These are phyloP conservation scores for Rutidosis leptorrhynchoides DNA, from an alignment of 129 eudicot genomes.

Conservation along the genomic window DNA sequence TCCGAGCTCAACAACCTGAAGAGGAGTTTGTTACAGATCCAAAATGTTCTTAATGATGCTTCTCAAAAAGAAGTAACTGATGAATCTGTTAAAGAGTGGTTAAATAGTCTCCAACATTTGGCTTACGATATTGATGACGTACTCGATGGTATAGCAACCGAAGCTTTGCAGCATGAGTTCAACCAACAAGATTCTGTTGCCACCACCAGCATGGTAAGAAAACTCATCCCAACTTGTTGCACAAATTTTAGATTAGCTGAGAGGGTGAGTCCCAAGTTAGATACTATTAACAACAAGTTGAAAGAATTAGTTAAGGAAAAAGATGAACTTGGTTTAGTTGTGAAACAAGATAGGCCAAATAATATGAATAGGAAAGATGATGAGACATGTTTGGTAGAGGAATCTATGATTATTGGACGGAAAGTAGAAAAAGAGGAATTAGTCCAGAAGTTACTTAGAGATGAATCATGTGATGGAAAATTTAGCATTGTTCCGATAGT, in stretches of 20 bases:
- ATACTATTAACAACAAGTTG: not conserved
- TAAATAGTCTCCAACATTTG: slow-evolving; percentile 5
- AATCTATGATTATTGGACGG: too few relatives aligned
- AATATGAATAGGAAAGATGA: not conserved
- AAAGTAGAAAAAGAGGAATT: too few relatives aligned
- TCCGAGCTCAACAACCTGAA: slow-evolving; percentile 1
- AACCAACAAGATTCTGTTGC: not conserved
- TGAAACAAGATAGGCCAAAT: not conserved
- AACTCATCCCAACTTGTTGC: slow-evolving; percentile 17
- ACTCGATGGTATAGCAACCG: not conserved
- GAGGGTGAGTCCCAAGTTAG: not conserved
- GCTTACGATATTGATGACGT: slow-evolving; percentile 17
- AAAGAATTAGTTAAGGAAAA: not conserved
- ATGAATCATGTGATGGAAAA: too few relatives aligned
- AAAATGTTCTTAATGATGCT: slow-evolving; percentile 5
- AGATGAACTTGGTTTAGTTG: slow-evolving; percentile 6
- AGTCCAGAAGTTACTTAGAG: too few relatives aligned
- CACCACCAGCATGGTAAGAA: slow-evolving; percentile 4
- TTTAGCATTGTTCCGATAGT: too few relatives aligned
- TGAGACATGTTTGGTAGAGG: slow-evolving; percentile 9
- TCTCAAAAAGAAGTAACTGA: slow-evolving; percentile 9
- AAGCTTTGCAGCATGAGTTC: not conserved
- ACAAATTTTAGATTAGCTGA: not conserved
- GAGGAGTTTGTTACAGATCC: not conserved
- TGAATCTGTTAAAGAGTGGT: slow-evolving; percentile 9